Percentiles rank a stretch among this genome's conserved stretches.
These are phyloP conservation scores for Raddia guianensis DNA, from an alignment of 176 grass and related monocot genomes.

Conservation along the genomic window DNA sequence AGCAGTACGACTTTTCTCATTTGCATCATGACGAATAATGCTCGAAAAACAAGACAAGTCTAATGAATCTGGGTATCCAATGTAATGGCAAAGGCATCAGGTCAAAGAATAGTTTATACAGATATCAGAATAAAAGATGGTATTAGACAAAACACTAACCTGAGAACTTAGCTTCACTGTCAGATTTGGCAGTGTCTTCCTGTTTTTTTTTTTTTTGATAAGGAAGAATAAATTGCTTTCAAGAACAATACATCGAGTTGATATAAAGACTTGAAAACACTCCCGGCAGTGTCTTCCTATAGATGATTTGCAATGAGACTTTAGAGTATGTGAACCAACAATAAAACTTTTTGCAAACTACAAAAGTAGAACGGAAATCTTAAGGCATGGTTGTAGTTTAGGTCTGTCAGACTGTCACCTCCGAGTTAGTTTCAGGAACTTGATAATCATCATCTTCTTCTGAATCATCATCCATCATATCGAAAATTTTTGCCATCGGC, in stretches of 20 bases:
- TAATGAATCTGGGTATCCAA: conserved; percentile 55
- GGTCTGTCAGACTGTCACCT: conserved; percentile 52
- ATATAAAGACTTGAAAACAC: no score
- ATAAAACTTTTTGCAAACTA: conserved; percentile 18
- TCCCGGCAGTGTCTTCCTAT: conserved; percentile 51
- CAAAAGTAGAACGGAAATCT: not conserved
- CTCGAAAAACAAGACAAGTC: conserved; percentile 83
- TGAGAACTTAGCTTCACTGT: conserved; percentile 55
- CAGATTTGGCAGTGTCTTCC: conserved; percentile 52
- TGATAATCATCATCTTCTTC: conserved; percentile 96
- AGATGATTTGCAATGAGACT: conserved; percentile 37
- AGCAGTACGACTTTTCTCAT: conserved; percentile 83
- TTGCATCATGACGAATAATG: conserved; percentile 64
- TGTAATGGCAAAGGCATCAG: conserved; percentile 31
- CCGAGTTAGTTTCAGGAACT: conserved; percentile 52
- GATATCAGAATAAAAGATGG: conserved; percentile 37
- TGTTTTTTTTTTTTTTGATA: no score
- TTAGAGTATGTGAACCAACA: conserved; percentile 33
- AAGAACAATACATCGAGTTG: no score
- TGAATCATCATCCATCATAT: conserved; percentile 78
- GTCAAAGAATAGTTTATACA: conserved; percentile 23
- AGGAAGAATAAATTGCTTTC: no score
- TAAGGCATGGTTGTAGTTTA: conserved; percentile 16
- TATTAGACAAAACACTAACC: conserved; percentile 43
- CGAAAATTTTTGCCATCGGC: conserved; percentile 44